A percentile compares a stretch with the other conserved stretches of the same genome.
These are phyloP conservation scores for Lachnellula hyalina DNA, from an alignment of 2,329 filamentous ascomycete genomes.

Conservation along the genomic window DNA sequence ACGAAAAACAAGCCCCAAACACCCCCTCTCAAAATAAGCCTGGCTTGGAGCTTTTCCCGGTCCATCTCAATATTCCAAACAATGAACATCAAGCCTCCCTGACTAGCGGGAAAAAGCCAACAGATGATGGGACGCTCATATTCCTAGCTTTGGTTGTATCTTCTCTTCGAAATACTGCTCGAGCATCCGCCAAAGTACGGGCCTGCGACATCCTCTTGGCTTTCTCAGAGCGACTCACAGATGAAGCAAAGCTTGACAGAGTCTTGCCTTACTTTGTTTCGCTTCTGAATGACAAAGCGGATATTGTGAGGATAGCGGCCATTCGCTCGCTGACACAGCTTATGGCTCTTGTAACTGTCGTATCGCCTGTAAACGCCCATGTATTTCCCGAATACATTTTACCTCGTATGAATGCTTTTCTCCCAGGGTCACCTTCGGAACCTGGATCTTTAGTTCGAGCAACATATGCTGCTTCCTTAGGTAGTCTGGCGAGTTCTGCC, in stretches of 20 bases:
- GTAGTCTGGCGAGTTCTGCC: constrained; percentile 80
- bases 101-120: constrained; percentile 50
- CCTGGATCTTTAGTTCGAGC: constrained; percentile 71
- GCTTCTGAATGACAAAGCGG: constrained; percentile 73
- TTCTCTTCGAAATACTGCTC: constrained; percentile 81
- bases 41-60: constrained; percentile 63
- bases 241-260: constrained; percentile 92
- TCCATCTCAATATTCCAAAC: constrained; percentile 81
- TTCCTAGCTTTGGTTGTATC: constrained; percentile 87
- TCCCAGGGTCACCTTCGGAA: constrained; percentile 45
- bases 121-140: constrained; percentile 86
- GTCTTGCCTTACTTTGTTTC: constrained; percentile 86
- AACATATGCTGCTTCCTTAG: constrained; percentile 88
- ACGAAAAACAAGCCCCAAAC: constrained; percentile 32
- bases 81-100: constrained; percentile 66
- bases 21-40: constrained; percentile 41
- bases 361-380: constrained; percentile 71
- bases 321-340: constrained; percentile 85
- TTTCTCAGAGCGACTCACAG: constrained; percentile 84
- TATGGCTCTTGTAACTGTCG: constrained; percentile 78
- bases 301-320: constrained; percentile 80
- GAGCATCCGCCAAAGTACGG: constrained; percentile 78
- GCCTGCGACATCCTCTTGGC: constrained; percentile 89
- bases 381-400: constrained; percentile 65
- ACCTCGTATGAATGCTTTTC: constrained; percentile 57